These are phyloP conservation scores for Colletotrichum coccodes DNA, from an alignment of 2,329 filamentous ascomycete species.

Conservation along the genomic window DNA sequence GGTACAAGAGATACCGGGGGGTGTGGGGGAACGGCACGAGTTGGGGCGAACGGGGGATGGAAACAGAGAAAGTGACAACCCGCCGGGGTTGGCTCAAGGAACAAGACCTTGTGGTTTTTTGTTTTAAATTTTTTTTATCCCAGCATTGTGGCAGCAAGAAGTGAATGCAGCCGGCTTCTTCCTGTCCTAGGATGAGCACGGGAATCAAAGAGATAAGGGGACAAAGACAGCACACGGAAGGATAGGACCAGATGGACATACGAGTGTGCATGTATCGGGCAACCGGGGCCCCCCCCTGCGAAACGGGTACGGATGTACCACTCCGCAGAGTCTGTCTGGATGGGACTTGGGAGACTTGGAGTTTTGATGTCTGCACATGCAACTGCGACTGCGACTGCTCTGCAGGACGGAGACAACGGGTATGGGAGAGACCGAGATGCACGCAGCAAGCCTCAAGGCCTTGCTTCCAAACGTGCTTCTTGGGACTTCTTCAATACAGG, in stretches of 20 bases:
- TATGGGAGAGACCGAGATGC: conserved; percentile 8
- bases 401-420: neutral
- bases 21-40: conserved; percentile 26
- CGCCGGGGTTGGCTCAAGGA: conserved; percentile 8
- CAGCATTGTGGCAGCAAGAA: neutral
- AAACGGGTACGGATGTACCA: conserved; percentile 17
- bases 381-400: neutral
- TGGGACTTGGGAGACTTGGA: neutral
- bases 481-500: conserved; percentile 15
- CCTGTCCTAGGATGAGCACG: neutral
- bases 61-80: conserved; percentile 17
- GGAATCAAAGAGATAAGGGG: neutral
- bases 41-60: conserved; percentile 26
- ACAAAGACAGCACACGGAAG: neutral
- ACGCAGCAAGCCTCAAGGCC: neutral
- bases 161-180: neutral
- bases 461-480: conserved; percentile 22
- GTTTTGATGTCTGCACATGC: neutral
- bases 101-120: neutral
- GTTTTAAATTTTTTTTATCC: conserved; percentile 3
- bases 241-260: neutral
- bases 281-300: too few species aligned
- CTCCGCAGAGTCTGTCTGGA: neutral
- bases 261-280: neutral
- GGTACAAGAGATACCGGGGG: conserved; percentile 6